These are phyloP conservation scores for Candida caryicola DNA, from an alignment of 805 yeast genomes.

Conservation along the genomic window DNA sequence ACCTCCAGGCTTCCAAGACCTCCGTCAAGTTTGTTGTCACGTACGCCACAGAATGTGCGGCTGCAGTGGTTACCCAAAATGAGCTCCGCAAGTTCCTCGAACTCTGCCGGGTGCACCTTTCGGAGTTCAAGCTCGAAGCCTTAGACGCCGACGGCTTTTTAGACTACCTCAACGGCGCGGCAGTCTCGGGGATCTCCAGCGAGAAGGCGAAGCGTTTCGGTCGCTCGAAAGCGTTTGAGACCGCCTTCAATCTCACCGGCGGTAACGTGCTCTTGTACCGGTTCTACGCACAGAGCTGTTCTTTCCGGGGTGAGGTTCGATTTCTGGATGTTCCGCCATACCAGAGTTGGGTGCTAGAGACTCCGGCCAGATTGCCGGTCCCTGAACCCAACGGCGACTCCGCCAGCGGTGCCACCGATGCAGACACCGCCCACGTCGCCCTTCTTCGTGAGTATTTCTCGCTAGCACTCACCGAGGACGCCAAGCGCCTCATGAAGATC, in stretches of 20 bases:
- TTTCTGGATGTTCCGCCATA: not conserved
- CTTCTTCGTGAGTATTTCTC: not conserved
- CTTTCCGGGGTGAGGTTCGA: not conserved
- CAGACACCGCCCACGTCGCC: not conserved
- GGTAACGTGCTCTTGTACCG: slow-evolving; percentile 19
- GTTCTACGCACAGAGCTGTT: slow-evolving; percentile 9
- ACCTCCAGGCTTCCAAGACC: slow-evolving; percentile 10
- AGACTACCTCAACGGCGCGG: not conserved
- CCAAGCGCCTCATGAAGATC: slow-evolving; percentile 27
- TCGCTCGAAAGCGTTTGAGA: not conserved
- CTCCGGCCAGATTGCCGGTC: not conserved
- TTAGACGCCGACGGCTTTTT: not conserved
- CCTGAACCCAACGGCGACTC: too few relatives aligned
- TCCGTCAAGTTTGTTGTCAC: slow-evolving; percentile 11
- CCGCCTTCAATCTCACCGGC: slow-evolving; percentile 11
- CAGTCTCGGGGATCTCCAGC: not conserved
- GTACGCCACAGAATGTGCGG: slow-evolving; percentile 1
- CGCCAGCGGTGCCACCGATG: too few relatives aligned
- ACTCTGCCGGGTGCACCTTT: not conserved
- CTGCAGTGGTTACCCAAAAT: not conserved
- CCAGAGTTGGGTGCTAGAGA: not conserved
- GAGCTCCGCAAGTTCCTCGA: not conserved
- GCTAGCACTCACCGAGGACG: slow-evolving; percentile 14
- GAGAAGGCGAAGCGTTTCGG: not conserved
- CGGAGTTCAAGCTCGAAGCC: not conserved